Evolutionary conservation across 1,139 yeast species (phyloP), one percentile per base, ranked within the genome.

Genomic region (Pichia cactophila): DNA sequence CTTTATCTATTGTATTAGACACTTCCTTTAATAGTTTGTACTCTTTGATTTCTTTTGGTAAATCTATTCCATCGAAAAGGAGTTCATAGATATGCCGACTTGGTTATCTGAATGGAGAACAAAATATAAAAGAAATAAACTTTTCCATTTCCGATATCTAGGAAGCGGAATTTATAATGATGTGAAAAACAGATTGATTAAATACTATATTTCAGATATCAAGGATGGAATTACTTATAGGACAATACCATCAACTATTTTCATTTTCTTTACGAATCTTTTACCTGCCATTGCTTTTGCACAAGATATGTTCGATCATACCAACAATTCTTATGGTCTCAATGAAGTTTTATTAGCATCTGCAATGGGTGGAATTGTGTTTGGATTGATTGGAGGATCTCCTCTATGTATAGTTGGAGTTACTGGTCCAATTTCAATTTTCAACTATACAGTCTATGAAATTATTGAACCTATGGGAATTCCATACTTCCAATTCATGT

Each of bases 391-490:
- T 50, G 75, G 86, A 0, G 97, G 97, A 0, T 96, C 90, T 58
- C 97, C 98, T 0, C 68, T 92, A 37, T 87, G 96, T 61, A 86
- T 92, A 35, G 97, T 92, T n/a, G 98, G 98, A 4, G 97, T 92
- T 5, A 92, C 98, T 0, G 95, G 97, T 48, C 97, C 97, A 0
- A 83, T 92, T 14, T 72, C 95, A 2, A 89, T 92, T 51, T 90
- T 92, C 73, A 86, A 88, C 63, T 88, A 88, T 60, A 90, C 97
- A 0, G 92, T 92, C 1, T 92, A 86, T 64, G 88, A 87, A 52
- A 76, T 92, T 43, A 78, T 92, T 33, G 72, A 71, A 41, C 70
- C 57, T 4, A 55, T 70, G 53, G 83, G 81, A 5, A 80, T 82
- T 0, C 85, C 86, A 0, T 92, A 78, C 63, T 87, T 92, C 66